Percentiles rank a stretch among this genome's conserved stretches.
Evolutionary conservation across 495 filamentous ascomycete species (phyloP).

Genomic region (Extremus antarcticus): DNA sequence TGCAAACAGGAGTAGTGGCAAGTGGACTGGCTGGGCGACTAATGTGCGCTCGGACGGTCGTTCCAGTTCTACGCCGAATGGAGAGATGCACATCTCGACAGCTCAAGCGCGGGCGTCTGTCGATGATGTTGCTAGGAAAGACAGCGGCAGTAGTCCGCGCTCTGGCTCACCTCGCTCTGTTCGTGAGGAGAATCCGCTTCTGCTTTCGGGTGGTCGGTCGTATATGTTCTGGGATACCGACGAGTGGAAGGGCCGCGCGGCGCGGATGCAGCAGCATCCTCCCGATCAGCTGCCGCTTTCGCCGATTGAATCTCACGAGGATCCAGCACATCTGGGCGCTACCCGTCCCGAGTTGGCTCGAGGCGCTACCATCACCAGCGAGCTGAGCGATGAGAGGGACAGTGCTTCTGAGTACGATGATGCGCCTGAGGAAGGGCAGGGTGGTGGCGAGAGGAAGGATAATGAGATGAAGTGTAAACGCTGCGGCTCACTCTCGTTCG

Average conservation of each 20-base stretch:
- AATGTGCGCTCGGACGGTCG: neutral
- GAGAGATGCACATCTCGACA: neutral
- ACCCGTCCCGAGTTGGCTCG: neutral
- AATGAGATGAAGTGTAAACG: neutral
- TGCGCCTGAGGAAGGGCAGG: neutral
- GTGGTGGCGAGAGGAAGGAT: neutral
- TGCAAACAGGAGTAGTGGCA: neutral
- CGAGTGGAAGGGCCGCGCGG: slow-evolving; percentile 5
- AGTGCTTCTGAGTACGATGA: neutral
- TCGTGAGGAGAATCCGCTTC: slow-evolving; percentile 11
- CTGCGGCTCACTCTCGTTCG: neutral
- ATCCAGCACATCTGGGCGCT: neutral
- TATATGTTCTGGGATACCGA: slow-evolving; percentile 14
- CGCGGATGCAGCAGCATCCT: neutral
- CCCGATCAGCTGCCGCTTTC: neutral
- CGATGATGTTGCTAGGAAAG: neutral
- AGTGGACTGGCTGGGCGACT: slow-evolving; percentile 1
- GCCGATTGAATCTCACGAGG: neutral
- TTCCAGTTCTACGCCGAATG: neutral
- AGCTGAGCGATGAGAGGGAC: neutral
- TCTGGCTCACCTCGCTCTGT: neutral
- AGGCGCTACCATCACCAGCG: neutral
- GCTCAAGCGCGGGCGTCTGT: neutral
- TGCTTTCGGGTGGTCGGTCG: slow-evolving; percentile 7
- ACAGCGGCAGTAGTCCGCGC: neutral